Conservation (phyloP, 331 rosid species). For the Arachis monticola region DNA sequence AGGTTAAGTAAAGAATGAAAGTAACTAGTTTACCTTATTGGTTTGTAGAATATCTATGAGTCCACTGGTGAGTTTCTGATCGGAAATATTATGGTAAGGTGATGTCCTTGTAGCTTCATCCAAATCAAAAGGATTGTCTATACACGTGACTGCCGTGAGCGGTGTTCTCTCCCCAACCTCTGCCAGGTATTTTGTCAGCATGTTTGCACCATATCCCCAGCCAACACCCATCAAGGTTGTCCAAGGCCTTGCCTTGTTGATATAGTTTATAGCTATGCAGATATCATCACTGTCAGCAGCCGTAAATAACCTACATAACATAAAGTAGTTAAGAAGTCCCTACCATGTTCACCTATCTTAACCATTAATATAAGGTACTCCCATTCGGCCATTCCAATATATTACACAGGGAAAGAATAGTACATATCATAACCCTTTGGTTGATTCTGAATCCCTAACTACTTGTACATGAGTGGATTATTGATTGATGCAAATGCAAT, state of each 20-base stretch:
- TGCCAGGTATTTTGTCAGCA: constrained; percentile 96
- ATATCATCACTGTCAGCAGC: constrained; percentile 99
- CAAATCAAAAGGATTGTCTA: constrained; percentile 96
- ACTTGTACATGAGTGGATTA: neutral
- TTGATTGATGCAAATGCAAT: no score
- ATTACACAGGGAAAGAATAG: no score
- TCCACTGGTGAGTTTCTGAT: constrained; percentile 76
- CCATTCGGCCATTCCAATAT: neutral
- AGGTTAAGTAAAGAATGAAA: constrained; percentile 30
- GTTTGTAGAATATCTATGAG: constrained; percentile 77
- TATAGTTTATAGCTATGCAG: constrained; percentile 75
- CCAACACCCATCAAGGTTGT: constrained; percentile 86
- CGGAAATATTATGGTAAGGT: constrained; percentile 58
- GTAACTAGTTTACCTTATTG: constrained; percentile 65
- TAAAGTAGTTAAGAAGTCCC: constrained; percentile 51
- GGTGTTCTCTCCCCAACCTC: constrained; percentile 92
- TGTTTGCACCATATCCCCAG: constrained; percentile 98
- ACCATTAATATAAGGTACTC: constrained; percentile 33
- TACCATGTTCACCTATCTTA: constrained; percentile 35
- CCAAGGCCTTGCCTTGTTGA: constrained; percentile 84
- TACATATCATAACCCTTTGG: no score
- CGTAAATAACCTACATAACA: constrained; percentile 92
- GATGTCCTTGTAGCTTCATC: constrained; percentile 76
- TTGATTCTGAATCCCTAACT: no score
- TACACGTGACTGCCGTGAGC: constrained; percentile 83